These are phyloP conservation scores for Phoenix dactylifera DNA, from an alignment of 176 grass and related monocot species.

Conservation along the genomic window DNA sequence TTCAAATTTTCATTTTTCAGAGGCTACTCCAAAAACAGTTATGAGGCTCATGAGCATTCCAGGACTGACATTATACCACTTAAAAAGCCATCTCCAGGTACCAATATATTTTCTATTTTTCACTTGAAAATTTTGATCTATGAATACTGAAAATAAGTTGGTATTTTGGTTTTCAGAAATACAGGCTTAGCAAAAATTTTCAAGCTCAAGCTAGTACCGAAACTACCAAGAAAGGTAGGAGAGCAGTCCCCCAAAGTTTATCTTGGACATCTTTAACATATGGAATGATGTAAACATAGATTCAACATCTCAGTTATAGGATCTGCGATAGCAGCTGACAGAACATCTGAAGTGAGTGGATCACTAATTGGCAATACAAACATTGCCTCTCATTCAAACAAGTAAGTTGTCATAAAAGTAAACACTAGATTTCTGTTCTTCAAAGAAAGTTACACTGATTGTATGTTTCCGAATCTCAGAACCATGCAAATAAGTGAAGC, in stretches of 20 bases:
- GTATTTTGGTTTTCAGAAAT: slow-evolving; percentile 49
- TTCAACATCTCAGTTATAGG: slow-evolving; percentile 35
- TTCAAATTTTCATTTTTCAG: slow-evolving; percentile 43
- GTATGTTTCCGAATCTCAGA: slow-evolving; percentile 37
- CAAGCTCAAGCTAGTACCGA: slow-evolving; percentile 61
- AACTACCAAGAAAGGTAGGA: slow-evolving; percentile 60
- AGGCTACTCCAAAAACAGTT: slow-evolving; percentile 96
- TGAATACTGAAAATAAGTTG: background rate
- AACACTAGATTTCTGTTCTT: slow-evolving; percentile 22
- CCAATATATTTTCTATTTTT: slow-evolving; percentile 15
- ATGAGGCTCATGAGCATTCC: slow-evolving; percentile 98
- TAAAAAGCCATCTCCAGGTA: slow-evolving; percentile 98
- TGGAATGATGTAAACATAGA: too few species aligned
- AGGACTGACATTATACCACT: slow-evolving; percentile 91
- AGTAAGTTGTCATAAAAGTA: slow-evolving; percentile 43
- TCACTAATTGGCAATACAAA: slow-evolving; percentile 37
- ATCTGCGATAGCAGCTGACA: slow-evolving; percentile 38
- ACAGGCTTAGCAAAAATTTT: slow-evolving; percentile 91
- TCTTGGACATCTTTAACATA: too few species aligned
- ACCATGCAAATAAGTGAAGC: slow-evolving; percentile 87
- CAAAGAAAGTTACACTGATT: slow-evolving; percentile 24
- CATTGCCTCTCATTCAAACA: slow-evolving; percentile 53
- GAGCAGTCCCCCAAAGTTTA: background rate
- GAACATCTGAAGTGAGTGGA: slow-evolving; percentile 32
- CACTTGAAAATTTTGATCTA: background rate